Evolutionary conservation across 371 early-diverging fungal genomes (phyloP), one percentile per base, ranked within the genome.

Genomic region (Mucor sp.): DNA sequence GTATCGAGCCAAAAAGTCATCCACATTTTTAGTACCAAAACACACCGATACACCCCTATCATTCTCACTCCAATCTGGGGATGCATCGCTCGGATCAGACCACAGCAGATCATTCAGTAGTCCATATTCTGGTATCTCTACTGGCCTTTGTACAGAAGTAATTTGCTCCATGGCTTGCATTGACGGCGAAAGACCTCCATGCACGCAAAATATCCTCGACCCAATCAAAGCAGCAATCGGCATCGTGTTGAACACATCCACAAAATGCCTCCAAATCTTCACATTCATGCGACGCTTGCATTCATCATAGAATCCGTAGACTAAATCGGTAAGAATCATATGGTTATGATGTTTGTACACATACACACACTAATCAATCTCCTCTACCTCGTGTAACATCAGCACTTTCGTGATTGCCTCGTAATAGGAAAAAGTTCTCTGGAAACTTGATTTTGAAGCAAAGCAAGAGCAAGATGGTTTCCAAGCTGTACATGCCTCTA

Each of bases 261-360:
- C 94, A 76, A 98, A 98, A 17, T 89, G 85, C 74, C 94, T 96
- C 99, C 99, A 99, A 53, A 97, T 86, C 70, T 94, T 95, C 33
- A 94, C 83, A 72, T 86, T 95, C 60, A 89, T 90, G 64, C 99
- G 80, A 68, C 98, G 89, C 80, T 98, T 99, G 87, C 96, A 96
- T 79, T 99, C 99, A 77, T 99, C 99, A 76, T 96, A 99, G 79
- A 99, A 99, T 14, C 99, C 99, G 75, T 99, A 99, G 21, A 99
- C 77, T 76, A 62, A 53, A n/a, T 50, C 23, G 50, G 50, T 25
- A 21, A 21, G 23, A 23, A 23, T 35, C 27, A 25, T 21, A 7
- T 28, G 23, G 43, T 44, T 12, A 21, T 25, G 25, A 35, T 41
- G 50, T 23, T 50, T 50, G 43, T 9, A 17, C 25, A 35, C 30